A percentile compares a stretch with the other conserved stretches of the same genome.
Evolutionary conservation across 2,329 filamentous ascomycete species (phyloP).

Genomic region (Fusarium secorum): DNA sequence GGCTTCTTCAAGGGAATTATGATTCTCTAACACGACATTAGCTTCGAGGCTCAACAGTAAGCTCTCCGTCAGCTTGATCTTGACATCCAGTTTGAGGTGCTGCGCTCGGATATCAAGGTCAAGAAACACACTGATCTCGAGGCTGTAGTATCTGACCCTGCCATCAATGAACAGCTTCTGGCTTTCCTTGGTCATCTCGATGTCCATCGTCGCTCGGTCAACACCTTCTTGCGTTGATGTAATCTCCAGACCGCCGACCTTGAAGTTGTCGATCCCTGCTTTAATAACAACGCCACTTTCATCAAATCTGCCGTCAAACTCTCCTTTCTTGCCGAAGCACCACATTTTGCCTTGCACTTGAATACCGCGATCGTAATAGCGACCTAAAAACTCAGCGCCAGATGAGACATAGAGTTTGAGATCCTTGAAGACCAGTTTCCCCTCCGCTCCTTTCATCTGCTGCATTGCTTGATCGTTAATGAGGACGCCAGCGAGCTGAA

Average conservation of each 20-base stretch:
- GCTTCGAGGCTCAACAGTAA: not conserved
- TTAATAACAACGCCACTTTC: not conserved
- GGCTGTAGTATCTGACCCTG: rapidly evolving
- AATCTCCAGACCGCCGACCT: not conserved
- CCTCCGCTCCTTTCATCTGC: not conserved
- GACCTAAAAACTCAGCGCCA: not conserved
- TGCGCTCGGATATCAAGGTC: not conserved
- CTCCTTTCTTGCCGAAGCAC: not conserved
- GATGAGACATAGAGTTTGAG: not conserved
- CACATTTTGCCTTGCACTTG: not conserved
- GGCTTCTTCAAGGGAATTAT: not conserved
- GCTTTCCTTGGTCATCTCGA: not conserved
- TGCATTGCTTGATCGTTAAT: not conserved
- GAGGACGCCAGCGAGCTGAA: not conserved
- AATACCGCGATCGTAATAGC: not conserved
- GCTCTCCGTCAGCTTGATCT: not conserved
- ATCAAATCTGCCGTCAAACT: not conserved
- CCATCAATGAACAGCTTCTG: not conserved
- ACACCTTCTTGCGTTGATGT: not conserved
- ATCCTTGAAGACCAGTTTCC: not conserved
- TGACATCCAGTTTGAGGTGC: not conserved
- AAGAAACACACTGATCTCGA: not conserved
- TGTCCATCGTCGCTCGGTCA: not conserved
- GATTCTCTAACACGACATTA: not conserved
- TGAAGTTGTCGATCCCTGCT: not conserved